Base-by-base conservation (phyloP, 345 rosid species). In the Salix udensis region DNA sequence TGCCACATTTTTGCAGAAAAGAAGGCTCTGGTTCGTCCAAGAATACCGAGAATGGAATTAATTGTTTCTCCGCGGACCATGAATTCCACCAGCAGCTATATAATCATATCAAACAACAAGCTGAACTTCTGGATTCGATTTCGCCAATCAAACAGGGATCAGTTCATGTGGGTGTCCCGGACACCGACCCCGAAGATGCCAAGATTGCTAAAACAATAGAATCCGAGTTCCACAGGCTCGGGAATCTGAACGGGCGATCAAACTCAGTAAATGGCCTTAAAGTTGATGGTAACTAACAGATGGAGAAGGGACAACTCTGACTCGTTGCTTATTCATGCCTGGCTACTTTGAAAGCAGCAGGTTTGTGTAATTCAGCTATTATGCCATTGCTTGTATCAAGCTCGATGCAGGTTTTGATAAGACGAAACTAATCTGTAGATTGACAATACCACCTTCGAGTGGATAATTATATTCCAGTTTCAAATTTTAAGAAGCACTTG, bases 11-110 rank as follows among this genome's bases (percentile, higher is more conserved):
- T 84, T 93, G 97, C 82, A 86, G 81, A 83, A 87, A 85, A 78
- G 91, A 91, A 85, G 87, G 91, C 26, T 89, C 96, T 19, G 91
- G 94, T 67, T 77, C 84, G 0, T 77, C 84, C 40, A 73, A 18
- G 37, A 62, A 8, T 24, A 34, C 12, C 5, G 78, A 69, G 28
- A 65, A 69, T 53, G 78, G 76, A 55, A 68, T 16, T 21, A 81
- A 77, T 74, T 81, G 80, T 58, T 81, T 68, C 73, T 81, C 81
- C 30, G 52, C 77, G 68, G 78, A 77, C 67, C 84, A 81, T 40
- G 60, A 26, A 1, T 81, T 73, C 84, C 84, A 81, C 60, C 81
- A 81, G 66, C 61, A 81, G 75, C 42, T 77, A 65, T 81, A 81
- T 53, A 68, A 62, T 70, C 74, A 81, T 34, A 65, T 81, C 46